Percentiles rank a stretch among this genome's conserved stretches.
Evolutionary conservation across 1,284 basidiomycete genomes (phyloP).

Genomic region (Mycosarcoma mackinlayi): DNA sequence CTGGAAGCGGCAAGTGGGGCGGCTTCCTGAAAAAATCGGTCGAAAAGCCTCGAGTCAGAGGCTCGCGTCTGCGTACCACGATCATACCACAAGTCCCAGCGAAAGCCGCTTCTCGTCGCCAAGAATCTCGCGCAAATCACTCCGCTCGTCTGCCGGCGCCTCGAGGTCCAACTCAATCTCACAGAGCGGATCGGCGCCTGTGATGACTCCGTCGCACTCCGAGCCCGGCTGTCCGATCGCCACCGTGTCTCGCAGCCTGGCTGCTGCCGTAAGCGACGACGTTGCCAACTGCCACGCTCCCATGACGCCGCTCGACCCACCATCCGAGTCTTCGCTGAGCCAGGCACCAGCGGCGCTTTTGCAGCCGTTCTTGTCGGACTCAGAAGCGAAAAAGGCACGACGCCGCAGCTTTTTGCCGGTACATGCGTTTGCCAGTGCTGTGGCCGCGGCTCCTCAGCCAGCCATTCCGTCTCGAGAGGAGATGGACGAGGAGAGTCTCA

Average conservation of each 20-base stretch:
- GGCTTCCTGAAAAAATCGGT: slow-evolving; percentile 51
- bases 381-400: slow-evolving; percentile 29
- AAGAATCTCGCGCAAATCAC: slow-evolving; percentile 20
- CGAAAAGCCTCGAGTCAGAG: slow-evolving; percentile 43
- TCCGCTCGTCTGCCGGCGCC: slow-evolving; percentile 20
- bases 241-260: slow-evolving; percentile 18
- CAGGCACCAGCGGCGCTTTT: not conserved
- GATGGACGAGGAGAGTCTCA: slow-evolving; percentile 39
- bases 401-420: slow-evolving; percentile 47
- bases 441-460: not conserved
- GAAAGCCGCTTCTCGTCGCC: slow-evolving; percentile 35
- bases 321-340: slow-evolving; percentile 7
- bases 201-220: slow-evolving; percentile 27
- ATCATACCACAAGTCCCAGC: slow-evolving; percentile 15
- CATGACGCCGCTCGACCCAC: slow-evolving; percentile 24
- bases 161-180: slow-evolving; percentile 17
- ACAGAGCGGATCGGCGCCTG: slow-evolving; percentile 8
- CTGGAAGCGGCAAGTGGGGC: slow-evolving; percentile 41
- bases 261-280: slow-evolving; percentile 8
- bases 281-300: slow-evolving; percentile 5
- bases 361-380: slow-evolving; percentile 17
- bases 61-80: slow-evolving; percentile 18
- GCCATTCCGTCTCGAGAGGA: slow-evolving; percentile 3
- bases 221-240: slow-evolving; percentile 15
- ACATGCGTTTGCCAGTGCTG: slow-evolving; percentile 14